Evolutionary conservation across 2,329 filamentous ascomycete genomes (phyloP), one percentile per base, ranked within the genome.

Genomic region (Stagonosporopsis cucurbitacearum): DNA sequence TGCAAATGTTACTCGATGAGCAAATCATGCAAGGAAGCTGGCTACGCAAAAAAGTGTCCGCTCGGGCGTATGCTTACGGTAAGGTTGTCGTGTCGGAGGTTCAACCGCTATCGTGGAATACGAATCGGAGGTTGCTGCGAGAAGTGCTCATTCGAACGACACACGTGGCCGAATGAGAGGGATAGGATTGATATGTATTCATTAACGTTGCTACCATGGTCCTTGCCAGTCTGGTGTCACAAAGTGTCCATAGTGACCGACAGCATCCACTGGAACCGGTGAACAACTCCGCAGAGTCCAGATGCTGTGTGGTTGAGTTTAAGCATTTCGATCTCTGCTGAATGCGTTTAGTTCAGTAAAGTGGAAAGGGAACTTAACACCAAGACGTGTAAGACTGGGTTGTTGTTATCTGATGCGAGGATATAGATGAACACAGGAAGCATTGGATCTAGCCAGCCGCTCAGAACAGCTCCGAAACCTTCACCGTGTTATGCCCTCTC

Each of bases 391-490:
- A 6, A 41, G 15, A 11, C n/a, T 26, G 6, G 11, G 13, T 17
- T 19, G n/a, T 17, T 1, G 20, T 20, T 17, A 11, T 25, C 3
- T 12, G 20, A 33, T 36, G 30, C n/a, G 19, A 45, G 20, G 30
- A 19, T 23, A 33, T 33, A 28, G n/a, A 45, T 22, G 19, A 22
- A 22, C n/a, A 22, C 28, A 23, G 28, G 20, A 15, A 23, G 28
- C 6, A 33, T 20, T 22, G n/a, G 6, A 28, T 32, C 23, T 17
- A 6, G 17, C 17, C 22, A 19, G 8, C 12, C 26, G 13, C 44
- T 59, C 28, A 68, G 46, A 70, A 69, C 22, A 71, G 15, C 6
- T 68, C 61, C 19, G 48, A 56, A 25, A 66, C 62, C 11, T 45
- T 45, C 6, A 60, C 58, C 30, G 47, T 49, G 15, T 53, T 45